Evolutionary conservation across 2,329 filamentous ascomycete genomes (phyloP).

Genomic region (Delphinella strobiligena): DNA sequence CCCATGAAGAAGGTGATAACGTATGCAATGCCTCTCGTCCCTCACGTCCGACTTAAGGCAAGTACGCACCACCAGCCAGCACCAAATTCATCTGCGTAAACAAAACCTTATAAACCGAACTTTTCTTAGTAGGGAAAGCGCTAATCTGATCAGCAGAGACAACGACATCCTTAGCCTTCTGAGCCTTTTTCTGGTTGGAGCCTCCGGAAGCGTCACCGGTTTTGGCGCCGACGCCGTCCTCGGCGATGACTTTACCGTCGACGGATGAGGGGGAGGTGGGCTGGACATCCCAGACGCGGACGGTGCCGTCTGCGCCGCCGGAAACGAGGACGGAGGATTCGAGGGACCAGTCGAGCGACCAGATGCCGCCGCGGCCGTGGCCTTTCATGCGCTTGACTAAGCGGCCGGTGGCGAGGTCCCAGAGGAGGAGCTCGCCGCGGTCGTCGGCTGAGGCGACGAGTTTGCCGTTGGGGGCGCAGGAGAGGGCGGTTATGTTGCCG

Average conservation of each 20-base stretch:
- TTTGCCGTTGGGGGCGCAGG: conserved; percentile 79
- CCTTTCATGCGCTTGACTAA: conserved; percentile 87
- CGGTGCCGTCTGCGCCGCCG: conserved; percentile 81
- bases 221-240: conserved; percentile 37
- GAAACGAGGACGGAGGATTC: conserved; percentile 86
- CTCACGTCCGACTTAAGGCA: conserved; percentile 29
- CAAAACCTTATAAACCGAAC: conserved; percentile 80
- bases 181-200: conserved; percentile 35
- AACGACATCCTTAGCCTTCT: conserved; percentile 80
- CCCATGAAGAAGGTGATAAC: too few relatives aligned
- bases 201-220: conserved; percentile 30
- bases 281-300: conserved; percentile 85
- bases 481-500: conserved; percentile 72
- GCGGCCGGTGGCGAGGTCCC: conserved; percentile 80
- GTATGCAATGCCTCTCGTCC: background rate
- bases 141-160: conserved; percentile 89
- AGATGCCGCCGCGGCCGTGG: conserved; percentile 86
- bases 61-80: conserved; percentile 63
- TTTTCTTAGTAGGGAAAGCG: conserved; percentile 92
- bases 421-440: conserved; percentile 81
- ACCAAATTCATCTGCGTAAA: conserved; percentile 95
- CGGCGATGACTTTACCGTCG: conserved; percentile 37
- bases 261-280: conserved; percentile 31
- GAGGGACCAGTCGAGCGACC: conserved; percentile 84
- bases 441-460: conserved; percentile 84